phyloP scores from a whole-genome alignment of 1,284 basidiomycete genomes.

The Pseudozyma sp. region DNA sequence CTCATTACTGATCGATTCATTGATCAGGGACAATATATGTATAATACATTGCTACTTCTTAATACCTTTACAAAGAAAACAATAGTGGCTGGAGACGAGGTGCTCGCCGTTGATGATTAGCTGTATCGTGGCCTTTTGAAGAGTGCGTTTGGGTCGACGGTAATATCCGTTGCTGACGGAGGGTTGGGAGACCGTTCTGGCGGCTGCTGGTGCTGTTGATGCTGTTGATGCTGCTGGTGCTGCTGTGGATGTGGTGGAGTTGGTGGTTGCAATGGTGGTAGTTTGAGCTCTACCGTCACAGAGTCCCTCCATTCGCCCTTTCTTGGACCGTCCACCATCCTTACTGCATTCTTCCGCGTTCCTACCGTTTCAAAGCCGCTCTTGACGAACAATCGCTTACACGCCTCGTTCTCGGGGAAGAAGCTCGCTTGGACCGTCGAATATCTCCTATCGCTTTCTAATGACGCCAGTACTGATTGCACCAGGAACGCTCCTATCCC shows the following conservation, averaged over 20 bases:
- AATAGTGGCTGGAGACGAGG: no score
- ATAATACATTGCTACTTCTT: not conserved
- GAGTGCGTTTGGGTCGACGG: constrained; percentile 28
- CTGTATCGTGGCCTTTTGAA: constrained; percentile 30
- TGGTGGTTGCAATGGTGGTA: constrained; percentile 14
- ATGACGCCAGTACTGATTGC: constrained; percentile 19
- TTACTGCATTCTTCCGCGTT: constrained; percentile 9
- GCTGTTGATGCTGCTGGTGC: constrained; percentile 6
- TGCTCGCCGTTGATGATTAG: not conserved
- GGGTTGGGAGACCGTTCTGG: not conserved
- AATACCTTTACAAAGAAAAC: no score
- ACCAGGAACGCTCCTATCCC: constrained; percentile 30
- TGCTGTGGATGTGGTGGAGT: not conserved
- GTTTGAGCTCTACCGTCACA: constrained; percentile 18
- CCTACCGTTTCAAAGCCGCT: constrained; percentile 13
- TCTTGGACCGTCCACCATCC: constrained; percentile 33
- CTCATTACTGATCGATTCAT: constrained; percentile 3
- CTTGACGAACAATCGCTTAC: constrained; percentile 12
- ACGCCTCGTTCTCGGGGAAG: constrained; percentile 31
- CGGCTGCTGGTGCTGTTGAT: not conserved
- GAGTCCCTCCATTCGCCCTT: constrained; percentile 38
- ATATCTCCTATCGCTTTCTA: constrained; percentile 15
- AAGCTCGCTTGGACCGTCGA: constrained; percentile 38
- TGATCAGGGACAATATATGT: constrained; percentile 5
- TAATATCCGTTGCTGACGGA: constrained; percentile 10